Evolutionary conservation across 129 eudicot genomes (phyloP).

Genomic region (Escallonia herrerae): DNA sequence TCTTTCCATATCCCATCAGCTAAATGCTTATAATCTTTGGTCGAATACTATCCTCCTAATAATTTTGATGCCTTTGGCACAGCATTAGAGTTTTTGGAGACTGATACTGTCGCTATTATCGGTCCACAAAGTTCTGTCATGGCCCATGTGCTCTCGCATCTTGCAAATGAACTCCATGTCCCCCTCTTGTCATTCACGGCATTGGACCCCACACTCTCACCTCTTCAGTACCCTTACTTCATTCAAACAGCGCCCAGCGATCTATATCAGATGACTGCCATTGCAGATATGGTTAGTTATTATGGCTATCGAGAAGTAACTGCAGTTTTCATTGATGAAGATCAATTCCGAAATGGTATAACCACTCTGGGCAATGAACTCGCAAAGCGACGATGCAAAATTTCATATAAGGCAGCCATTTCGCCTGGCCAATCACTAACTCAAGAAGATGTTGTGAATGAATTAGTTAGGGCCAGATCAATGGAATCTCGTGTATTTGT

Average conservation of each 20-base stretch:
- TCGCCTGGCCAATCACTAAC: background rate
- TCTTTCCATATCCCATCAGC: background rate
- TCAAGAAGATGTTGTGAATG: conserved; percentile 5
- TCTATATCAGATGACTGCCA: conserved; percentile 1
- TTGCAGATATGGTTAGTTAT: background rate
- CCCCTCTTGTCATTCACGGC: conserved; percentile 2
- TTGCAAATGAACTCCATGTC: conserved; percentile 1
- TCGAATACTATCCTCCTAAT: conserved; percentile 1
- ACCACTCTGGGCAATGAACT: background rate
- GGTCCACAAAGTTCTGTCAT: background rate
- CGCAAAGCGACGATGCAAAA: background rate
- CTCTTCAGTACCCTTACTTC: conserved; percentile 6
- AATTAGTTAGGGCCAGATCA: background rate
- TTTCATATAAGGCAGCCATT: conserved; percentile 10
- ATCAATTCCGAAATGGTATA: background rate
- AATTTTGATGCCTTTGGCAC: conserved; percentile 6
- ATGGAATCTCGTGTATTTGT: conserved; percentile 14
- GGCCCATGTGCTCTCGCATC: conserved; percentile 1
- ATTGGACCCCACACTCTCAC: background rate
- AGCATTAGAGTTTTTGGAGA: conserved; percentile 5
- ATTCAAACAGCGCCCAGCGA: background rate
- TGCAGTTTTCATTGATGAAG: background rate
- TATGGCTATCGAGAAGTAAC: background rate
- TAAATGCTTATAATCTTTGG: background rate
- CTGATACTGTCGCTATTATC: background rate